These are phyloP conservation scores for Fusarium albidum DNA, from an alignment of 2,329 filamentous ascomycete genomes.

Conservation along the genomic window DNA sequence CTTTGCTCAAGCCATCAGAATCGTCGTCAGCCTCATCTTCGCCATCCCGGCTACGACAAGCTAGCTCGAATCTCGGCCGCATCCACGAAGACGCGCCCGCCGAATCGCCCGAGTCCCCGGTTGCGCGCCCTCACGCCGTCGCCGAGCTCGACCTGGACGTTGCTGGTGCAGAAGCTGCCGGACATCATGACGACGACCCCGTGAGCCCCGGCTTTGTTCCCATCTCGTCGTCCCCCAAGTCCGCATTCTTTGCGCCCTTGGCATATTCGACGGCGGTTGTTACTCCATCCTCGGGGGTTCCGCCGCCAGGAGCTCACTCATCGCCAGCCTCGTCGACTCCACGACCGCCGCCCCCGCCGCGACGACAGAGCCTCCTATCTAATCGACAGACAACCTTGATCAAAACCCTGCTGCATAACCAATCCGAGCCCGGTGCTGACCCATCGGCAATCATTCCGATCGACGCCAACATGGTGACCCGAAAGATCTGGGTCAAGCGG, in stretches of 20 bases:
- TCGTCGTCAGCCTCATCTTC: conserved; percentile 28
- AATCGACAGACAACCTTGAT: conserved; percentile 48
- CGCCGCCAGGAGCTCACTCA: conserved; percentile 22
- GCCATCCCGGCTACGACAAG: conserved; percentile 30
- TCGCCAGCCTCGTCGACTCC: conserved; percentile 27
- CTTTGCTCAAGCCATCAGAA: conserved; percentile 27
- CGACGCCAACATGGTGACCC: conserved; percentile 64
- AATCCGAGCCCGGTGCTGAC: conserved; percentile 31
- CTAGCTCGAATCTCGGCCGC: conserved; percentile 38
- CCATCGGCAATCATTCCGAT: conserved; percentile 44
- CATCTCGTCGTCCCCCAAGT: conserved; percentile 25
- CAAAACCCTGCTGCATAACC: conserved; percentile 43
- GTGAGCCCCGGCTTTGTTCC: conserved; percentile 41
- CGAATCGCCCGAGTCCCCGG: conserved; percentile 21
- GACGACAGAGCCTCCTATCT: conserved; percentile 47
- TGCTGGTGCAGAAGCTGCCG: conserved; percentile 28
- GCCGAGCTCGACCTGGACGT: conserved; percentile 32
- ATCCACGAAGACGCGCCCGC: conserved; percentile 36
- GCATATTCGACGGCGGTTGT: conserved; percentile 52
- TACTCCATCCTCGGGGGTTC: conserved; percentile 37
- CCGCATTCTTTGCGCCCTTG: conserved; percentile 22
- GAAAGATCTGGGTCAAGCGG: conserved; percentile 96
- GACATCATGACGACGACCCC: conserved; percentile 39
- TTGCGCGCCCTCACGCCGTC: conserved; percentile 25
- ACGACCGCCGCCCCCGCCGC: conserved; percentile 34